These are phyloP conservation scores for Kwoniella dendrophila DNA, from an alignment of 768 basidiomycete genomes.

Conservation along the genomic window DNA sequence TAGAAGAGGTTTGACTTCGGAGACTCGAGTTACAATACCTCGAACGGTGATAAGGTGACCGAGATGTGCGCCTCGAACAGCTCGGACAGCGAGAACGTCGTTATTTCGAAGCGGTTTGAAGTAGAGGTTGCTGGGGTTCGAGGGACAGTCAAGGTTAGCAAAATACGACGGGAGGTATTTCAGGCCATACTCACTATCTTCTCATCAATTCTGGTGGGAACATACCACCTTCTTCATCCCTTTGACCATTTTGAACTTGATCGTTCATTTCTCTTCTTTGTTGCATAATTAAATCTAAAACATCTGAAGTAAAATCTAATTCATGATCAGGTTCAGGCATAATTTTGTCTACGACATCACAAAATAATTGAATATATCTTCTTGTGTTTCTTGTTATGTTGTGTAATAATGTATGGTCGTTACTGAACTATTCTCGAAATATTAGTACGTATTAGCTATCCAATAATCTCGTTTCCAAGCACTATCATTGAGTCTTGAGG, in stretches of 20 bases:
- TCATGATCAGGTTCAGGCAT: slow-evolving; percentile 88
- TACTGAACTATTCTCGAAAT: slow-evolving; percentile 61
- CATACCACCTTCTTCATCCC: slow-evolving; percentile 55
- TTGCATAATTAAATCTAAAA: slow-evolving; percentile 93
- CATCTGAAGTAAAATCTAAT: slow-evolving; percentile 86
- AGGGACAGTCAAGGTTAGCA: background rate
- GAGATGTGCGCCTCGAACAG: slow-evolving; percentile 82
- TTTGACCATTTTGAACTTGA: slow-evolving; percentile 57
- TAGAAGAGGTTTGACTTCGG: slow-evolving; percentile 96
- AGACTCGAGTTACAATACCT: slow-evolving; percentile 97
- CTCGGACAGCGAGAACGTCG: slow-evolving; percentile 75
- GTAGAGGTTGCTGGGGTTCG: slow-evolving; percentile 77
- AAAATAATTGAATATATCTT: slow-evolving; percentile 86
- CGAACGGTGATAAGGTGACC: slow-evolving; percentile 93
- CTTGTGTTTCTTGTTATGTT: slow-evolving; percentile 82
- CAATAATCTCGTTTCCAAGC: too few relatives aligned
- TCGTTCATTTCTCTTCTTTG: slow-evolving; percentile 88
- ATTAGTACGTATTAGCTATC: too few relatives aligned
- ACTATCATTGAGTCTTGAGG: background rate
- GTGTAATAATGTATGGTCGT: slow-evolving; percentile 67
- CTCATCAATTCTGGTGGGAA: slow-evolving; percentile 91
- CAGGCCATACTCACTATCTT: slow-evolving; percentile 75
- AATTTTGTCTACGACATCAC: slow-evolving; percentile 83
- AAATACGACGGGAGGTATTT: background rate
- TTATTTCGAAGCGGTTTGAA: slow-evolving; percentile 71